Base-by-base conservation (phyloP, 116 monocot species). In the Zostera marina region DNA sequence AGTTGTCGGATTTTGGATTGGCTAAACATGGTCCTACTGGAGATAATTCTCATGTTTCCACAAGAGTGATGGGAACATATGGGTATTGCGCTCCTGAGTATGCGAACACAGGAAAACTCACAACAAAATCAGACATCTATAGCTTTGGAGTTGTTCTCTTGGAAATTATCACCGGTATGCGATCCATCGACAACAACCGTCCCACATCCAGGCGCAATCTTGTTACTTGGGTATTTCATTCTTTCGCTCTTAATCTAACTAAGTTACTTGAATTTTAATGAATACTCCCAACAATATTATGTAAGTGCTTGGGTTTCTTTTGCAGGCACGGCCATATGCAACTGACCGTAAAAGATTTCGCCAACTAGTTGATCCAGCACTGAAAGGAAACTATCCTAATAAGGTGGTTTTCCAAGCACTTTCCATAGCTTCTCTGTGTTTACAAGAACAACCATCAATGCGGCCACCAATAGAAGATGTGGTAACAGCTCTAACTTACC, bases 11-110 rank as follows among this genome's bases (percentile, higher is more conserved):
- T 72, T 82, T 82, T 66, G 82, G 82, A 53, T 78, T 82, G 17
- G 82, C 82, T 38, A 82, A 82, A 55, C 75, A 78, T 24, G 82
- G 82, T 54, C 82, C 82, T 16, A 52, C 58, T 40, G 82, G 82
- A 41, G 82, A 82, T 41, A 78, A 82, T 38, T 74, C 82, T 47
- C 82, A 82, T 57, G 82, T 82, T 12, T 75, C 85, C 0, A 79
- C 76, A 4, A 67, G 85, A 63, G 85, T 91, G 67, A 91, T 91
- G 91, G 91, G 91, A 17, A 84, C 85, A 7, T 91, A 85, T 39
- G 91, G 91, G 4, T 91, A 85, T 45, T 85, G 85, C 58, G 84
- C 84, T 10, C 85, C 85, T 6, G 81, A 86, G 56, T 86, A 86
- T 67, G 78, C 75, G 25, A 72, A 70, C 73, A 87, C 82, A 10